These are phyloP conservation scores for Trichoderma harzianum DNA, from an alignment of 2,329 filamentous ascomycete genomes.

Conservation along the genomic window DNA sequence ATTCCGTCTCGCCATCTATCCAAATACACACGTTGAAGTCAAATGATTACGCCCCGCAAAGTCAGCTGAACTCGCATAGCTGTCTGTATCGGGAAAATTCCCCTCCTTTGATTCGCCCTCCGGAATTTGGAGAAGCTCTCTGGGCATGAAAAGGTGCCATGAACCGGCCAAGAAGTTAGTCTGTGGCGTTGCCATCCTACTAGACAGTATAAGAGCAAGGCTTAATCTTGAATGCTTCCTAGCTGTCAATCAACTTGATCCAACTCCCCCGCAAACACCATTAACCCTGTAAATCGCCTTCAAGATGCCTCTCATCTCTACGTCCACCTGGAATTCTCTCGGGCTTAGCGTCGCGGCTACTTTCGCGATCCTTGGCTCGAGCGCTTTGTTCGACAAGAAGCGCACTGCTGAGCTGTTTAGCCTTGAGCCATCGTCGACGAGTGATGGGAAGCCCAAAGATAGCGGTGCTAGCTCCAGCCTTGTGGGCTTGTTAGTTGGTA, in stretches of 20 bases:
- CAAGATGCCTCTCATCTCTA: slow-evolving; percentile 5
- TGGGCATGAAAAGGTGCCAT: background rate
- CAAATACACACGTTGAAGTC: background rate
- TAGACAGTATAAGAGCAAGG: background rate
- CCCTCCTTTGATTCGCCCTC: background rate
- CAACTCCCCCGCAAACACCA: background rate
- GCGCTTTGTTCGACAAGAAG: slow-evolving; percentile 15
- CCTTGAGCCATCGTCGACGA: background rate
- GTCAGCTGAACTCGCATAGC: background rate
- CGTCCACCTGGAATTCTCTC: slow-evolving; percentile 22
- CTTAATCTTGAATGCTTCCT: background rate
- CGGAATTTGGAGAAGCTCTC: background rate
- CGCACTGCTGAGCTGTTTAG: slow-evolving; percentile 21
- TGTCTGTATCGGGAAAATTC: background rate
- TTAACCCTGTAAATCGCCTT: background rate
- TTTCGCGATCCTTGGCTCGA: slow-evolving; percentile 20
- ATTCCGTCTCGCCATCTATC: background rate
- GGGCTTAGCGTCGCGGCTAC: slow-evolving; percentile 22
- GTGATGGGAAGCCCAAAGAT: background rate
- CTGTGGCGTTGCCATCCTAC: background rate
- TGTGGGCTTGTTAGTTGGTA: slow-evolving; percentile 17
- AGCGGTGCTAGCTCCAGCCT: background rate
- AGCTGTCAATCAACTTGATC: background rate
- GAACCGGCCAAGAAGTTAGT: background rate
- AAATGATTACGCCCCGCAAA: background rate